Evolutionary conservation across 345 rosid genomes (phyloP), one percentile per base, ranked within the genome.

Genomic region (Syzygium oleosum): DNA sequence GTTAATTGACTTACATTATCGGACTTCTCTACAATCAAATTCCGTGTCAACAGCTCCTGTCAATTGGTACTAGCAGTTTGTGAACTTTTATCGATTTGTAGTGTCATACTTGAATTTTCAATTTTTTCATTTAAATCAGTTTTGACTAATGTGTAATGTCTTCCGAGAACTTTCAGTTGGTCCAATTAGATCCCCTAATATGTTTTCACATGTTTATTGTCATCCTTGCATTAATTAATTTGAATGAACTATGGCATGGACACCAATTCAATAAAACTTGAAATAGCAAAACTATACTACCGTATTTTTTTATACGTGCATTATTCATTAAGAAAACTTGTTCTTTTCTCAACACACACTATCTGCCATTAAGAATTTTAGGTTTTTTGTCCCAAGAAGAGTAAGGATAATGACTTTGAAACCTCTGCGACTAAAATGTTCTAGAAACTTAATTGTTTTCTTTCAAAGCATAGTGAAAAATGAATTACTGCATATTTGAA

Each of bases 201-300:
- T 12, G n/a, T n/a, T 61, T 10, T 61, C 13, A n/a, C 4, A 0
- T 61, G n/a, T n/a, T 0, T 61, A 14, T n/a, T 61, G 14, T 6
- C 2, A 1, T 12, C 34, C 34, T 13, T n/a, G 17, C 9, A 61
- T 61, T 27, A n/a, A 61, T 61, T n/a, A 13, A n/a, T 61, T 6
- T 61, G 16, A 61, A 61, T 11, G 73, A 61, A 27, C 7, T n/a
- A 13, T 13, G 34, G 73, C 73, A 13, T 61, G 34, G 73, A 61
- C 34, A n/a, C 73, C 34, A n/a, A 61, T 61, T n/a, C n/a, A 61
- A 61, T 1, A 61, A 61, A 61, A 2, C 73, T 61, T 38, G 41
- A 38, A 38, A 38, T 38, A 38, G 41, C 41, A 38, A 38, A 38
- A 38, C 41, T 38, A 38, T 38, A 2, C 2, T 38, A 38, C 41